Conservation (phyloP, 352 stramenopile genomes). For the Phytophthora podocarpi region DNA sequence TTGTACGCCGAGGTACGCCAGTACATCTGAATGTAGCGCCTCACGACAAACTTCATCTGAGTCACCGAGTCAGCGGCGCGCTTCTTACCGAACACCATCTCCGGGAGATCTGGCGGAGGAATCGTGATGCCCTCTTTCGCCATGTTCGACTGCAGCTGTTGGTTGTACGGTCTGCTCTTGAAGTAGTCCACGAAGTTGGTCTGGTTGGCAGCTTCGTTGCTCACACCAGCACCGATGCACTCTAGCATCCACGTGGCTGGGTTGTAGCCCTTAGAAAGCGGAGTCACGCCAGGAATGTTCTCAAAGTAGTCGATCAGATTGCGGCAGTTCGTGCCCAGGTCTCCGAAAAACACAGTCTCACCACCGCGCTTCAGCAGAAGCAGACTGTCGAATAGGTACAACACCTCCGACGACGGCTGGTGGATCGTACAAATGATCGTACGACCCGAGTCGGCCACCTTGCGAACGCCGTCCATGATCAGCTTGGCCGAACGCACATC, state of each 20-base stretch:
- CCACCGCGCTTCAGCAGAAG: too few relatives aligned
- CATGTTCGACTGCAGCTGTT: conserved; percentile 13
- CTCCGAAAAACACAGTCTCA: conserved; percentile 43
- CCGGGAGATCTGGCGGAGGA: conserved; percentile 10
- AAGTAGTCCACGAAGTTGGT: conserved; percentile 29
- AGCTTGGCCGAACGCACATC: too few relatives aligned
- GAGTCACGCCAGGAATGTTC: conserved; percentile 14
- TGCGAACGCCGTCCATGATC: too few relatives aligned
- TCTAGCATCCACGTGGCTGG: conserved; percentile 37
- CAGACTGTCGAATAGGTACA: too few relatives aligned
- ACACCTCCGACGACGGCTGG: too few relatives aligned
- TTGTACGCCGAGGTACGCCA: conserved; percentile 76
- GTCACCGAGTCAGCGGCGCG: conserved; percentile 24
- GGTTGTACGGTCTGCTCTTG: conserved; percentile 17
- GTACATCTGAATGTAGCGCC: conserved; percentile 38
- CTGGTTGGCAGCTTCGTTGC: conserved; percentile 13
- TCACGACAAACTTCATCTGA: conserved; percentile 34
- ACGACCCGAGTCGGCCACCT: conserved; percentile 67
- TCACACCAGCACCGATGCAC: conserved; percentile 49
- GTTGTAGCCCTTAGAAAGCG: conserved; percentile 48
- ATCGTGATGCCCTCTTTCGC: conserved; percentile 31
- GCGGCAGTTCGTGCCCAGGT: conserved; percentile 32
- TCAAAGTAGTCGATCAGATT: conserved; percentile 46
- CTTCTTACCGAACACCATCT: conserved; percentile 37
- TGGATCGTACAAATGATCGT: conserved; percentile 86